A percentile compares a stretch with the other conserved stretches of the same genome.
Conservation (phyloP, 2,329 filamentous ascomycete species). For the Xylaria polymorpha region DNA sequence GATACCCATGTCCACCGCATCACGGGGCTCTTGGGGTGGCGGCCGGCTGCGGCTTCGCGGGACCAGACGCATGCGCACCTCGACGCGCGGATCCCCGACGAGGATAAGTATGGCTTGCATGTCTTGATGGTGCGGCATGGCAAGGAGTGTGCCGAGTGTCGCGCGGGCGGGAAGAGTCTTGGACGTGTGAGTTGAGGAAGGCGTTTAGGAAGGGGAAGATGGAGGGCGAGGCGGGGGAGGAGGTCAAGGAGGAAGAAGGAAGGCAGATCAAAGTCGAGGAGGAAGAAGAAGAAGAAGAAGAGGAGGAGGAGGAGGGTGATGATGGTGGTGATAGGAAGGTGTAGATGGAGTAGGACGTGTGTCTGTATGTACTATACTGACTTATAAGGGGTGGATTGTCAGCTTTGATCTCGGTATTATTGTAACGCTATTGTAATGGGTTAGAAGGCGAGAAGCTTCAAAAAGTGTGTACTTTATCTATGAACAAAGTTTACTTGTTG, state of each 20-base stretch:
- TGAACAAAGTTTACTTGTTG: background rate
- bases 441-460: background rate
- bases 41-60: conserved; percentile 54
- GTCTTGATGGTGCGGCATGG: conserved; percentile 62
- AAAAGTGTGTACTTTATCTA: conserved; percentile 3
- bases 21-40: conserved; percentile 62
- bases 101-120: conserved; percentile 63
- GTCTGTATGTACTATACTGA: background rate
- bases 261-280: conserved; percentile 27
- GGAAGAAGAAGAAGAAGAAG: conserved; percentile 22
- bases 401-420: background rate
- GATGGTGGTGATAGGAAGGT: background rate
- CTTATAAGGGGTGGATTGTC: background rate
- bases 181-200: conserved; percentile 57
- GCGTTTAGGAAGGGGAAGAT: conserved; percentile 51
- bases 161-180: conserved; percentile 55
- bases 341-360: background rate
- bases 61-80: conserved; percentile 63
- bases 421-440: background rate
- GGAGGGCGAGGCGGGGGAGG: conserved; percentile 37
- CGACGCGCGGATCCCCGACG: conserved; percentile 59
- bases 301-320: background rate
- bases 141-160: conserved; percentile 58
- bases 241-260: conserved; percentile 27
- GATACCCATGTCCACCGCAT: conserved; percentile 66